Conservation (phyloP, 768 basidiomycete species). For the Artomyces pyxidatus region DNA sequence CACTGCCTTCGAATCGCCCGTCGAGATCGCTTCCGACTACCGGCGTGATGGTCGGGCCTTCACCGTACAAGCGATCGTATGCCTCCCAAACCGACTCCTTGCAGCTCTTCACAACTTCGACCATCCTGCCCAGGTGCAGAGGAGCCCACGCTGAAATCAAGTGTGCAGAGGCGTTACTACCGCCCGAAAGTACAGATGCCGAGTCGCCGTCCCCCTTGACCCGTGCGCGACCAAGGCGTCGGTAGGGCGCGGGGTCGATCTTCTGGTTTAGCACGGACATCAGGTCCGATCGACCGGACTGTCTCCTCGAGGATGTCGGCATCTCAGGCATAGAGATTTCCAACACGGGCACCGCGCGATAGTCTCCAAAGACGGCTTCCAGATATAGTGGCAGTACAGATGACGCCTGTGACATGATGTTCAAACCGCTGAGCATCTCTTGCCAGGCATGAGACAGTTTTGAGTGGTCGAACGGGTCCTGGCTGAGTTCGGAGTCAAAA, state of each 20-base stretch:
- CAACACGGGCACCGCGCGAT: conserved; percentile 13
- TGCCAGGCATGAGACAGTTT: conserved; percentile 12
- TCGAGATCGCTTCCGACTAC: conserved; percentile 10
- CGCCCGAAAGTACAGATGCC: neutral
- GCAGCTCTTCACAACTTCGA: conserved; percentile 50
- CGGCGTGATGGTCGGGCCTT: conserved; percentile 8
- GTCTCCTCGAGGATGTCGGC: neutral
- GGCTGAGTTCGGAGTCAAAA: neutral
- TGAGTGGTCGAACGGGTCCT: conserved; percentile 12
- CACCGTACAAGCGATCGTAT: conserved; percentile 41
- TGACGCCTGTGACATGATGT: conserved; percentile 10
- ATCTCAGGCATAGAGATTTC: conserved; percentile 5
- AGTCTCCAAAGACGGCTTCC: conserved; percentile 10
- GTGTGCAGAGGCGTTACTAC: conserved; percentile 19
- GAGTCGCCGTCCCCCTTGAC: conserved; percentile 9
- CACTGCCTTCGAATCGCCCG: conserved; percentile 21
- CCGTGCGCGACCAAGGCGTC: conserved; percentile 8
- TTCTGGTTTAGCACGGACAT: neutral
- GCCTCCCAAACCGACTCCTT: conserved; percentile 65
- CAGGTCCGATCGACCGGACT: neutral
- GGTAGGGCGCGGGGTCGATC: conserved; percentile 13
- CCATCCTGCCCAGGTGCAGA: conserved; percentile 58
- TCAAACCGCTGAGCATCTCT: conserved; percentile 13
- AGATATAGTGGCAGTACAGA: conserved; percentile 15
- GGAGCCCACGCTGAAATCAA: conserved; percentile 38